Percentiles rank a stretch among this genome's conserved stretches.
Conservation (phyloP, 2,329 filamentous ascomycete species). For the Hortaea werneckii region DNA sequence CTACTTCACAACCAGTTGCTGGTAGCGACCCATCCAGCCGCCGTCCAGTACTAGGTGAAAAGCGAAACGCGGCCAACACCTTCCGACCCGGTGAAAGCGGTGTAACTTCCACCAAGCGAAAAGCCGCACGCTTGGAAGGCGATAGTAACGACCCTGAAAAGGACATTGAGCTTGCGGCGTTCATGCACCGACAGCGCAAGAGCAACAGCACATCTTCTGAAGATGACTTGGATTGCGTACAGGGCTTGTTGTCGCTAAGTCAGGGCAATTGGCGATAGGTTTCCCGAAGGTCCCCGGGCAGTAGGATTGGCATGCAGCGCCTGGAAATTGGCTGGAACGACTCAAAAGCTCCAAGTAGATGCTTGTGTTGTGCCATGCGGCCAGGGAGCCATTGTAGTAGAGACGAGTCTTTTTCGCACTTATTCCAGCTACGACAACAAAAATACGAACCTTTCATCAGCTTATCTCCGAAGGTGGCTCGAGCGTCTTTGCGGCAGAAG, state of each 20-base stretch:
- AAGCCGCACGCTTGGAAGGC: slow-evolving; percentile 1
- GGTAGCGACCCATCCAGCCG: not conserved
- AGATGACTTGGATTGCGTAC: slow-evolving; percentile 74
- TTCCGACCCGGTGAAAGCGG: not conserved
- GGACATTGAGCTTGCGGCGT: slow-evolving; percentile 58
- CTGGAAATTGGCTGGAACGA: too few relatives aligned
- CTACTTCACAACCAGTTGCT: not conserved
- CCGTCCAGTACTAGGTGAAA: slow-evolving; percentile 7
- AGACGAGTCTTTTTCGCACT: too few relatives aligned
- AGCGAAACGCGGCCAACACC: slow-evolving; percentile 9
- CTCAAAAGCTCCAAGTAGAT: too few relatives aligned
- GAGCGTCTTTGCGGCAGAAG: too few relatives aligned
- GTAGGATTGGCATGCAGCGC: too few relatives aligned
- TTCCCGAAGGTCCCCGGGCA: too few relatives aligned
- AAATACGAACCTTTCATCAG: too few relatives aligned
- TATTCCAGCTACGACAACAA: too few relatives aligned
- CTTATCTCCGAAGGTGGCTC: too few relatives aligned
- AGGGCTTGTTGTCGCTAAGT: slow-evolving; percentile 77
- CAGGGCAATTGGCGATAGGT: slow-evolving; percentile 70
- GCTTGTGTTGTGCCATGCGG: too few relatives aligned
- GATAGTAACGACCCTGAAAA: slow-evolving; percentile 34
- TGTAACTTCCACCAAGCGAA: not conserved
- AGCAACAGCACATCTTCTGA: slow-evolving; percentile 30
- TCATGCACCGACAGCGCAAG: slow-evolving; percentile 51
- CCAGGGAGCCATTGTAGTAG: too few relatives aligned